Evolutionary conservation across 2,329 filamentous ascomycete species (phyloP), one percentile per base, ranked within the genome.

Genomic region (Ceratocystis albifundus): DNA sequence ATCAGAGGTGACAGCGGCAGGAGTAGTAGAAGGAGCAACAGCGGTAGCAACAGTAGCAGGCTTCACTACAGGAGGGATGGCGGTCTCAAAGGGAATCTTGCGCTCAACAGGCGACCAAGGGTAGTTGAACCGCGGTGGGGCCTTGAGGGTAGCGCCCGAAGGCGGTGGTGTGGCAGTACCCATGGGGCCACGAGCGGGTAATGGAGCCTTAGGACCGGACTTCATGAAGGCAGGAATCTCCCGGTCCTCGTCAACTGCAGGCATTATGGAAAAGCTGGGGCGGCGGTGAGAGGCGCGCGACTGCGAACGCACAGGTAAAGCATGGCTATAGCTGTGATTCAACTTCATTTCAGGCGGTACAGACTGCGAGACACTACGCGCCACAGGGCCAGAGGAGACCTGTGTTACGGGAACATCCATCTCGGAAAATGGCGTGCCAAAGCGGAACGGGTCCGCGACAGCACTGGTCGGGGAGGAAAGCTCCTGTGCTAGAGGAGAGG

Each of bases 351-450:
- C 87, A 5, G 93, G 93, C 55, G 93, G 93, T 0, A 96, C 93
- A 4, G 92, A 96, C 75, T 96, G 90, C 30, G 90, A 96, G 61
- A 81, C 79, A 72, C 94, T 88, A 63, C 93, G 88, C 57, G 87
- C 81, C 41, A 96, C 80, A 5, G 89, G 89, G 0, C 87, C 89
- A 17, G 85, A 71, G 0, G 84, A 84, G 55, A 92, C 79, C 2
- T 87, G 82, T 0, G 89, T 94, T 68, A 95, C 77, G 0, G 93
- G 92, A 12, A 92, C 85, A 73, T 96, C 93, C 80, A 93, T 87
- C 72, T 96, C 91, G 1, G 92, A 96, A 74, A 92, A 89, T 17
- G 92, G 91, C 0, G 90, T 95, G n/a, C 85, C 87, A 69, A 90
- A 87, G 65, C 89, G 85, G 76, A 91, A 92, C 53, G 87, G 79